Evolutionary conservation across 1,139 yeast genomes (phyloP).

Genomic region (Arxiozyma bovina): DNA sequence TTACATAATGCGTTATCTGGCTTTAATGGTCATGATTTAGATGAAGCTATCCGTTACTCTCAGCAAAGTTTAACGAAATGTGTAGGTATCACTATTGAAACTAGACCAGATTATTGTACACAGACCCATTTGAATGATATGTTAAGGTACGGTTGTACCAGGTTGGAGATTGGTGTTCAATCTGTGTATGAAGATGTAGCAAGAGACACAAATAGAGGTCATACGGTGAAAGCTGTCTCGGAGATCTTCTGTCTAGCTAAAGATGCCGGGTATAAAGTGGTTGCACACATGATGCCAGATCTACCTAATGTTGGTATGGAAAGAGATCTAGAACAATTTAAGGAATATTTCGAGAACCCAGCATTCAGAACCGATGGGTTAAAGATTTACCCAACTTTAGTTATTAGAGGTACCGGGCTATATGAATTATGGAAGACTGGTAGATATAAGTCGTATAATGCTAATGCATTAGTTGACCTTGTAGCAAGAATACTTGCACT

Average conservation of each 20-base stretch:
- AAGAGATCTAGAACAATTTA: conserved; percentile 89
- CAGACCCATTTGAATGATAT: conserved; percentile 91
- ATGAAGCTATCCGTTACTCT: conserved; percentile 83
- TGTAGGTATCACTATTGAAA: conserved; percentile 97
- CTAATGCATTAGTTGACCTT: conserved; percentile 85
- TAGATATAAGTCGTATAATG: conserved; percentile 85
- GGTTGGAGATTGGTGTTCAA: conserved; percentile 95
- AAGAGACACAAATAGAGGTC: conserved; percentile 96
- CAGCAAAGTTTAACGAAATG: conserved; percentile 95
- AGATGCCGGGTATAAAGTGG: conserved; percentile 97
- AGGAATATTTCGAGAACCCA: conserved; percentile 94
- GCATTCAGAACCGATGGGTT: conserved; percentile 95
- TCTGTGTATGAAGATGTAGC: conserved; percentile 97
- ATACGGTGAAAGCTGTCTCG: conserved; percentile 91
- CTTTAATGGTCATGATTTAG: conserved; percentile 75
- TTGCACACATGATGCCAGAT: conserved; percentile 99
- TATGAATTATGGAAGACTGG: conserved; percentile 98
- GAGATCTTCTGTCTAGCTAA: conserved; percentile 93
- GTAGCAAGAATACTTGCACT: conserved; percentile 92
- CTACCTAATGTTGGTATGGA: conserved; percentile 98
- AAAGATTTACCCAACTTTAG: conserved; percentile 90
- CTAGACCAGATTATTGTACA: conserved; percentile 97
- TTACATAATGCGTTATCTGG: conserved; percentile 95
- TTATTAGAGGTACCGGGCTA: conserved; percentile 93
- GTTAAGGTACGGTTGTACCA: conserved; percentile 93